Evolutionary conservation across 2,329 filamentous ascomycete species (phyloP).

Genomic region (Aspergillus melleus): DNA sequence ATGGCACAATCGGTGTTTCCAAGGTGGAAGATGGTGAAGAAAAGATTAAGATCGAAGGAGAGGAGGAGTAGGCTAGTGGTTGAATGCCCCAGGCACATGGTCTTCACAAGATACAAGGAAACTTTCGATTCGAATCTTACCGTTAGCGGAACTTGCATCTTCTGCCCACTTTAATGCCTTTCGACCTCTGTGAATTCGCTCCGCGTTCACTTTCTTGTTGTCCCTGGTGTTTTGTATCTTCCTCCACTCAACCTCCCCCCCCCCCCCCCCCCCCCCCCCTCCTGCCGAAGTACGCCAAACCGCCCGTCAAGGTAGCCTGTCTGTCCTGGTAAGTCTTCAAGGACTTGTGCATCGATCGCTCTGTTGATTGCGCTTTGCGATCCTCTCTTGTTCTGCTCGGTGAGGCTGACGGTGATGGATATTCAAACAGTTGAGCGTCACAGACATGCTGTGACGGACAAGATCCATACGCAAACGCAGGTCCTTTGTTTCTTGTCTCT

Average conservation of each 20-base stretch:
- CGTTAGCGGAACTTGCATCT: neutral
- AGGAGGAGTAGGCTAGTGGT: slow-evolving; percentile 17
- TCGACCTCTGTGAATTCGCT: too few relatives aligned
- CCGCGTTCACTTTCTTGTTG: too few relatives aligned
- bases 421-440: slow-evolving; percentile 38
- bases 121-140: neutral
- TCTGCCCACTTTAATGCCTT: neutral
- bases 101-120: neutral
- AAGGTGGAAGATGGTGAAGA: slow-evolving; percentile 6
- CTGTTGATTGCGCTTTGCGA: neutral
- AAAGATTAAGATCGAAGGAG: slow-evolving; percentile 25
- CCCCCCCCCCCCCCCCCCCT: too few relatives aligned
- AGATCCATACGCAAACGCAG: slow-evolving; percentile 45
- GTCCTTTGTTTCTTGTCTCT: slow-evolving; percentile 19
- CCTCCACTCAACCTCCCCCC: too few relatives aligned
- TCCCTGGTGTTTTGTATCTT: too few relatives aligned
- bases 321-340: slow-evolving; percentile 42
- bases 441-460: slow-evolving; percentile 47
- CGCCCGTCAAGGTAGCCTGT: slow-evolving; percentile 47
- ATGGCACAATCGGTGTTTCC: slow-evolving; percentile 9
- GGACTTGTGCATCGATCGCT: too few relatives aligned
- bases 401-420: slow-evolving; percentile 1
- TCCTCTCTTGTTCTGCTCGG: neutral
- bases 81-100: slow-evolving; percentile 13
- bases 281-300: slow-evolving; percentile 48